These are phyloP conservation scores for Candida bentonensis DNA, from an alignment of 805 yeast genomes.

Conservation along the genomic window DNA sequence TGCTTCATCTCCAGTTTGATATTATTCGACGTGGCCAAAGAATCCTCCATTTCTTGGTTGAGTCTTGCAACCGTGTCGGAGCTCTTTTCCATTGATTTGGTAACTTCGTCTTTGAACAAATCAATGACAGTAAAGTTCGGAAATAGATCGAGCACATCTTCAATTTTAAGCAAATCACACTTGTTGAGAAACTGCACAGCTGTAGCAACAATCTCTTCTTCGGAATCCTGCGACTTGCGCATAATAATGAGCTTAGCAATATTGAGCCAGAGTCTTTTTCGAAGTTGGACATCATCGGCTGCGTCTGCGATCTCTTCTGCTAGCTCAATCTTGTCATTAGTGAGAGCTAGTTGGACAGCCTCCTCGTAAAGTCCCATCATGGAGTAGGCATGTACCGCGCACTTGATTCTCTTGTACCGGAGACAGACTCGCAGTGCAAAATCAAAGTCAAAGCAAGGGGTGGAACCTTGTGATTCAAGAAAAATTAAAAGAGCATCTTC, in stretches of 20 bases:
- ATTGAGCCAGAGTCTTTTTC: slow-evolving; percentile 63
- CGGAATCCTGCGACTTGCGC: slow-evolving; percentile 11
- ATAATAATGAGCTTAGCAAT: slow-evolving; percentile 33
- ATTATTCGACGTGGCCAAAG: slow-evolving; percentile 43
- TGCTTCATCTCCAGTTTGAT: slow-evolving; percentile 47
- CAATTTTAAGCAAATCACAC: slow-evolving; percentile 36
- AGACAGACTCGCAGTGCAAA: slow-evolving; percentile 65
- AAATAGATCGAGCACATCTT: slow-evolving; percentile 70
- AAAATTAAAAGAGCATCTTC: slow-evolving; percentile 4
- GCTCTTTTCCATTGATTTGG: slow-evolving; percentile 61
- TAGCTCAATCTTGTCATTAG: slow-evolving; percentile 37
- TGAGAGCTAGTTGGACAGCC: slow-evolving; percentile 63
- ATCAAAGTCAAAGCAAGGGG: slow-evolving; percentile 44
- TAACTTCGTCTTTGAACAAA: slow-evolving; percentile 71
- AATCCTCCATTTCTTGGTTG: slow-evolving; percentile 61
- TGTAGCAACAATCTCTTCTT: slow-evolving; percentile 10
- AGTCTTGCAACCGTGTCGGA: slow-evolving; percentile 51
- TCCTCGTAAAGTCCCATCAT: slow-evolving; percentile 58
- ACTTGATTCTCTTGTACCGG: slow-evolving; percentile 38
- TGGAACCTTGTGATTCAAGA: slow-evolving; percentile 4
- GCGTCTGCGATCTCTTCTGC: slow-evolving; percentile 47
- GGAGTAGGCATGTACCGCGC: slow-evolving; percentile 65
- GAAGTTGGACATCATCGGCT: slow-evolving; percentile 31
- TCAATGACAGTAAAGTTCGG: slow-evolving; percentile 77
- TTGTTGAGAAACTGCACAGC: slow-evolving; percentile 14